A percentile compares a stretch with the other conserved stretches of the same genome.
phyloP scores from a whole-genome alignment of 345 rosid species.

The Litchi chinensis region DNA sequence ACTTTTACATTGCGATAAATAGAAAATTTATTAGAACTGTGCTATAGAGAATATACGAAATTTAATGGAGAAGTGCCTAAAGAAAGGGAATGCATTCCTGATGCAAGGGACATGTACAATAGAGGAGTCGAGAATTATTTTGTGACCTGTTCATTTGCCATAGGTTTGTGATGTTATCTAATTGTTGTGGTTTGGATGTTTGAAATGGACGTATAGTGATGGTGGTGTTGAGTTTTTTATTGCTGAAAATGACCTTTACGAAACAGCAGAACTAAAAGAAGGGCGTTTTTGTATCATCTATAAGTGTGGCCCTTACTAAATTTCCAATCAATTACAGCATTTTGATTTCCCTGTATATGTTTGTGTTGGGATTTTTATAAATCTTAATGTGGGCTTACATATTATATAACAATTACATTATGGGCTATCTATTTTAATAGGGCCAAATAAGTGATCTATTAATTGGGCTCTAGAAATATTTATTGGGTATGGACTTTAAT shows the following conservation, averaged over 20 bases:
- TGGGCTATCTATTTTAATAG: too few species aligned
- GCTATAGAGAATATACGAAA: too few species aligned
- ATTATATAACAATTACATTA: too few species aligned
- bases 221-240: not conserved
- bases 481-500: too few species aligned
- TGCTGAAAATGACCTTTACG: not conserved
- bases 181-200: not conserved
- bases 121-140: not conserved
- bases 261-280: not conserved
- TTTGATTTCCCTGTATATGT: not conserved
- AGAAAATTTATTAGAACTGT: constrained; percentile 2
- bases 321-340: not conserved
- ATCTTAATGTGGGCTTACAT: too few species aligned
- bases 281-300: not conserved
- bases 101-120: not conserved
- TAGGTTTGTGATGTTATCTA: not conserved
- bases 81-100: not conserved
- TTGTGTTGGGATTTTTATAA: too few species aligned
- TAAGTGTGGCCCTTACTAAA: not conserved
- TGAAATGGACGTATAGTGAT: not conserved
- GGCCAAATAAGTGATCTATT: too few species aligned
- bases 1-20: not conserved
- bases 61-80: not conserved
- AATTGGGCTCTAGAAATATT: too few species aligned
- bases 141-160: not conserved